Conservation (phyloP, 805 yeast species). For the Saccharomycopsis capsularis region DNA sequence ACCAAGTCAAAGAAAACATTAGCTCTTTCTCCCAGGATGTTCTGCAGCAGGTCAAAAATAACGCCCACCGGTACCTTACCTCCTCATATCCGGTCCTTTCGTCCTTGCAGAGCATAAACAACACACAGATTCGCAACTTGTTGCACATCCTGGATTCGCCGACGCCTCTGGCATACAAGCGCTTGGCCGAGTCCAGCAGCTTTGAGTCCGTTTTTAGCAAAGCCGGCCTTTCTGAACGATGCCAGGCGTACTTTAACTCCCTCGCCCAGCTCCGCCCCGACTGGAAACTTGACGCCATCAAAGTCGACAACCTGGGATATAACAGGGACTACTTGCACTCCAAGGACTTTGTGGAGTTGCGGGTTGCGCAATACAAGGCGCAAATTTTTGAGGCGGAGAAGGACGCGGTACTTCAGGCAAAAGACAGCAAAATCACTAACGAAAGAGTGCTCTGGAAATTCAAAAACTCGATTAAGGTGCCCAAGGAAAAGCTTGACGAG, state of each 20-base stretch:
- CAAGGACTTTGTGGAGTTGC: background rate
- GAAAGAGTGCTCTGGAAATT: background rate
- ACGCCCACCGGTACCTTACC: background rate
- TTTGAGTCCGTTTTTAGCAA: background rate
- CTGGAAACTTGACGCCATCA: background rate
- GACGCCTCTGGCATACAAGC: background rate
- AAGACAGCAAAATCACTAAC: background rate
- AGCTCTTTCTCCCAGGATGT: background rate
- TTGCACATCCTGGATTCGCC: background rate
- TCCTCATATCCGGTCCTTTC: no score
- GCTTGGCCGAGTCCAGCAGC: background rate
- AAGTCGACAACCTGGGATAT: background rate
- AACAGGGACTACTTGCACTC: background rate
- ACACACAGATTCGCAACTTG: background rate
- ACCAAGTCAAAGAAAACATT: background rate
- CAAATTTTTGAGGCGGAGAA: background rate
- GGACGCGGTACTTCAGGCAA: background rate
- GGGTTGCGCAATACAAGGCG: background rate
- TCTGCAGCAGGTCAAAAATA: background rate
- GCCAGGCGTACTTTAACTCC: background rate
- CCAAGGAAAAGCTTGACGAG: background rate
- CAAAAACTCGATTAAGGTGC: background rate
- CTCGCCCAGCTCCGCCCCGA: background rate
- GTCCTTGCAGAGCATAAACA: background rate
- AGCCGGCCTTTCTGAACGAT: background rate